Evolutionary conservation across 768 basidiomycete species (phyloP).

Genomic region (Mrakia hoshinonis): DNA sequence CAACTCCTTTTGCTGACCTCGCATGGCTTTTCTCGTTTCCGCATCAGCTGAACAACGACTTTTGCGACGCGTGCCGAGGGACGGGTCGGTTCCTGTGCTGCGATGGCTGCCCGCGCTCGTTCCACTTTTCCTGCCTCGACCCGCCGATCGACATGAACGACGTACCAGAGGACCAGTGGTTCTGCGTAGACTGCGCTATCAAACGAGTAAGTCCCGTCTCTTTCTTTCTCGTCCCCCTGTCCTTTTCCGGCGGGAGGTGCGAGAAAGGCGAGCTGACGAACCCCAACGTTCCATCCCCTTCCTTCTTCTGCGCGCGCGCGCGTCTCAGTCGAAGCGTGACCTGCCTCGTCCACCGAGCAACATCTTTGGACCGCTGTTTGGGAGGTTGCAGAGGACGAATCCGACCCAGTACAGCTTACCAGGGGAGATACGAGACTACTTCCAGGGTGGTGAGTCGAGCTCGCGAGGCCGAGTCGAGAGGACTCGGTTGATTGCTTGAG

Average conservation of each 20-base stretch:
- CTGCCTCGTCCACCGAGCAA: constrained; percentile 5
- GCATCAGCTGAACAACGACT: constrained; percentile 45
- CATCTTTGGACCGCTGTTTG: constrained; percentile 52
- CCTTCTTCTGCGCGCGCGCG: constrained; percentile 47
- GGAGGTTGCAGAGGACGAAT: constrained; percentile 57
- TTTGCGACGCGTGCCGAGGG: constrained; percentile 44
- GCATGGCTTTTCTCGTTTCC: neutral
- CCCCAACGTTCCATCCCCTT: neutral
- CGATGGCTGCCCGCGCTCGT: constrained; percentile 91
- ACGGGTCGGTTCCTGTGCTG: constrained; percentile 84
- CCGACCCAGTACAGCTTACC: constrained; percentile 81
- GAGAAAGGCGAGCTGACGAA: neutral
- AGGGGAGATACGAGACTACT: constrained; percentile 68
- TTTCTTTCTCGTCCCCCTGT: constrained; percentile 21
- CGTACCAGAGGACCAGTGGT: constrained; percentile 57
- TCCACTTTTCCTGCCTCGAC: constrained; percentile 93
- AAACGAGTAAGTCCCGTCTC: constrained; percentile 21
- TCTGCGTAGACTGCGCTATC: constrained; percentile 41
- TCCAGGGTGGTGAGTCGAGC: constrained; percentile 65
- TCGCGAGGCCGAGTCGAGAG: neutral
- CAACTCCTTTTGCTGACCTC: neutral
- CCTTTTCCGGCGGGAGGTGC: neutral
- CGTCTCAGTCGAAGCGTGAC: constrained; percentile 14
- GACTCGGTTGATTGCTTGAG: neutral
- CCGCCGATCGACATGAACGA: constrained; percentile 85